These are phyloP conservation scores for Claviceps sp. DNA, from an alignment of 2,329 filamentous ascomycete genomes.

Conservation along the genomic window DNA sequence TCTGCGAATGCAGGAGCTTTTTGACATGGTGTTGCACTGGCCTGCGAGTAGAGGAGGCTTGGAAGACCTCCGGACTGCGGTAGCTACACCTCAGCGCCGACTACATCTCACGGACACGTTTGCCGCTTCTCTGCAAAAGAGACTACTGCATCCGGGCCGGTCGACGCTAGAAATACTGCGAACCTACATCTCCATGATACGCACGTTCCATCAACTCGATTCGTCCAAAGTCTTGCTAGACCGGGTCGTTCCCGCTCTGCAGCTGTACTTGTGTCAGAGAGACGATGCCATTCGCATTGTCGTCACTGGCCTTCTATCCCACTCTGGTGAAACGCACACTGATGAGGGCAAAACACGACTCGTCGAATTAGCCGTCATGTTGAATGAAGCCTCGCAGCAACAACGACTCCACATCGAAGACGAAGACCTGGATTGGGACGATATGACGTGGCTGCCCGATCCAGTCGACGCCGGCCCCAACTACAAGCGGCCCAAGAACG, in stretches of 20 bases:
- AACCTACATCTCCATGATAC: constrained; percentile 68
- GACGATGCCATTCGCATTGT: constrained; percentile 70
- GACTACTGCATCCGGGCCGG: constrained; percentile 60
- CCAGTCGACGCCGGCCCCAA: constrained; percentile 87
- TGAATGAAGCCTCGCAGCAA: constrained; percentile 47
- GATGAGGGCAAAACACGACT: constrained; percentile 36
- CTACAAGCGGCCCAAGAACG: constrained; percentile 76
- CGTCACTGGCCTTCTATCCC: constrained; percentile 58
- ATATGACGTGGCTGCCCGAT: constrained; percentile 87
- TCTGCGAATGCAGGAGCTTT: constrained; percentile 57
- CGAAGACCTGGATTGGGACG: constrained; percentile 74
- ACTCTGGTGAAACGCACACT: constrained; percentile 38
- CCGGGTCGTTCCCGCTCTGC: constrained; percentile 58
- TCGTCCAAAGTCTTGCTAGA: constrained; percentile 66
- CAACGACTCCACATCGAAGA: constrained; percentile 40
- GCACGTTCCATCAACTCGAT: constrained; percentile 62
- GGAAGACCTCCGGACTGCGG: constrained; percentile 58
- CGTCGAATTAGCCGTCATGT: constrained; percentile 52
- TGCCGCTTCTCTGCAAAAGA: constrained; percentile 47
- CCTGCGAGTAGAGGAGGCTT: constrained; percentile 57
- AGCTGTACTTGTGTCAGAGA: constrained; percentile 62
- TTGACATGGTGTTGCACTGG: constrained; percentile 69
- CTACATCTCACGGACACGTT: constrained; percentile 59
- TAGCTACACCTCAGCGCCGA: constrained; percentile 55
- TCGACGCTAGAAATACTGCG: constrained; percentile 65